phyloP scores from a whole-genome alignment of 2,329 filamentous ascomycete genomes.

The Colletotrichum theobromicola region DNA sequence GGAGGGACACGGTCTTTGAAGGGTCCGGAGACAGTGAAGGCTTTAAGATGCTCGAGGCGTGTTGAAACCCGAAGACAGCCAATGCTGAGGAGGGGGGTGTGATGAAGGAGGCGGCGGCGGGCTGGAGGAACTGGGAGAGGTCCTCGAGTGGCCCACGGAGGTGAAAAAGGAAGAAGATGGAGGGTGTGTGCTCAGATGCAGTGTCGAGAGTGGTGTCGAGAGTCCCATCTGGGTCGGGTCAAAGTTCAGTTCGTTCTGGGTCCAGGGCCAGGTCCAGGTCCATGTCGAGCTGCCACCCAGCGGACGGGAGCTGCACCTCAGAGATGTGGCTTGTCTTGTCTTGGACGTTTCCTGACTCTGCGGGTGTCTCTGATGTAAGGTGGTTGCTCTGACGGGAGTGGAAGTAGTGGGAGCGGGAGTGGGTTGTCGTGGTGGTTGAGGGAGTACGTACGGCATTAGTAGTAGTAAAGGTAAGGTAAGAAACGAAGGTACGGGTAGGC shows the following conservation, averaged over 20 bases:
- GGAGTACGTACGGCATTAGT: background rate
- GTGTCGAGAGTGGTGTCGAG: background rate
- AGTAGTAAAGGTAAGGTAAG: background rate
- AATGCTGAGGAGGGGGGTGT: background rate
- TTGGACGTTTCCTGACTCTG: background rate
- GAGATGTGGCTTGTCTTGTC: conserved; percentile 9
- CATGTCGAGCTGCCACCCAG: conserved; percentile 15
- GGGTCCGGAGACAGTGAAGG: conserved; percentile 12
- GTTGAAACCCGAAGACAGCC: background rate
- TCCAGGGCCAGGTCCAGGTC: conserved; percentile 15
- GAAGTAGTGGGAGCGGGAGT: background rate
- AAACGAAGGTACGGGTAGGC: background rate
- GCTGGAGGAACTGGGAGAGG: background rate
- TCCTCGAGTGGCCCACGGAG: background rate
- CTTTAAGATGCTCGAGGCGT: conserved; percentile 10
- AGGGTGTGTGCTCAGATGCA: conserved; percentile 12
- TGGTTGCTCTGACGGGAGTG: background rate
- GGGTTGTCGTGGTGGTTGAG: background rate
- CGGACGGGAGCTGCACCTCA: conserved; percentile 5
- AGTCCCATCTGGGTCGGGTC: conserved; percentile 1
- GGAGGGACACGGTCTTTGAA: background rate
- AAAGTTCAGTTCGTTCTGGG: background rate
- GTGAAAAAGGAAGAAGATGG: background rate
- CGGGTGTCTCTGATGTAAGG: background rate
- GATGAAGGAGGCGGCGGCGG: background rate